Percentiles rank a stretch among this genome's conserved stretches.
Evolutionary conservation across 257 asterid species (phyloP).

Genomic region (Galeopsis tetrahit): DNA sequence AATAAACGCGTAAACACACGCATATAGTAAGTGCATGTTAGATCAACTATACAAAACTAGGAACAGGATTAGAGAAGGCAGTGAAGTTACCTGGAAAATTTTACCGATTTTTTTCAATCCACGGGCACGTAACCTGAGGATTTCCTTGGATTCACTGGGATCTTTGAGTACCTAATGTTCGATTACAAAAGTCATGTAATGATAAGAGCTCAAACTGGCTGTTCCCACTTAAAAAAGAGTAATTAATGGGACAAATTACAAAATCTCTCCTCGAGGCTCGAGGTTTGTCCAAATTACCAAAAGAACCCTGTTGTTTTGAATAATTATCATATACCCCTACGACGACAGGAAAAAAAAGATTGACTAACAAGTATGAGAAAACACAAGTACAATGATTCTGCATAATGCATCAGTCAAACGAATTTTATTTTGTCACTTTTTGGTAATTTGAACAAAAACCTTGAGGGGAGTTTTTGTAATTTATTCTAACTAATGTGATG

Average conservation of each 20-base stretch:
- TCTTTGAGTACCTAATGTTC: constrained; percentile 72
- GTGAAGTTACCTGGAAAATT: constrained; percentile 65
- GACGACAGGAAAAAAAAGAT: background rate
- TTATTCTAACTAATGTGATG: background rate
- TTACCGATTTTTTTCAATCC: constrained; percentile 77
- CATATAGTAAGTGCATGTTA: background rate
- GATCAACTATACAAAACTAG: background rate
- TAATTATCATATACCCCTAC: background rate
- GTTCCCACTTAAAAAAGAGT: background rate
- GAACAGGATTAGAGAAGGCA: background rate
- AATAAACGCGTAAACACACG: background rate
- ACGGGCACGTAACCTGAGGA: constrained; percentile 62
- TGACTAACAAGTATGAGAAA: background rate
- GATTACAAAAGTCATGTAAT: background rate
- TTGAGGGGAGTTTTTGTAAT: background rate
- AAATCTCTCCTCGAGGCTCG: background rate
- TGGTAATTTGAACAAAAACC: background rate
- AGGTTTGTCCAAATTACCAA: background rate
- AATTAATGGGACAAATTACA: background rate
- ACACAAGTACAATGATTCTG: background rate
- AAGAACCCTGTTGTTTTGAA: background rate
- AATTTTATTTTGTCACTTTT: background rate
- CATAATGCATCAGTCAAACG: background rate
- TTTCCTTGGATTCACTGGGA: constrained; percentile 64
- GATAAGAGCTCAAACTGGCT: background rate